Evolutionary conservation across 208 protist genomes (phyloP).

Genomic region (Trypanosoma boissoni): DNA sequence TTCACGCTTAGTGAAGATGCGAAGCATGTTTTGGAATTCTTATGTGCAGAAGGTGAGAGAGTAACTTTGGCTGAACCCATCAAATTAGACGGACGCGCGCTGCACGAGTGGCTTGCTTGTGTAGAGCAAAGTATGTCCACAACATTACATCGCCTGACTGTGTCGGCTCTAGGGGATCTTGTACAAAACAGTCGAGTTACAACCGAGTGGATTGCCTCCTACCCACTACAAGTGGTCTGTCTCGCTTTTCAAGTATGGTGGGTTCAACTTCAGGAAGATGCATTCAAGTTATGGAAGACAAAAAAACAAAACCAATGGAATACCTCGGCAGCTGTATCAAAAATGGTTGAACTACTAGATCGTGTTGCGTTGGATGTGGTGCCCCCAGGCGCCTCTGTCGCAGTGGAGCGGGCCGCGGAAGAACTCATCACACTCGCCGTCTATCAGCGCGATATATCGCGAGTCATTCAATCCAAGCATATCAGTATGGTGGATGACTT

Average conservation of each 20-base stretch:
- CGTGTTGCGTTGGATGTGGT: constrained; percentile 75
- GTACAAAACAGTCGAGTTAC: constrained; percentile 32
- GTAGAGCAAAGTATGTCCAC: constrained; percentile 90
- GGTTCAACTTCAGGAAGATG: constrained; percentile 84
- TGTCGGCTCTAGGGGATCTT: constrained; percentile 33
- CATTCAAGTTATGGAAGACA: constrained; percentile 25
- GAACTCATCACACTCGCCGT: constrained; percentile 98
- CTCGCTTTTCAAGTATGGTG: constrained; percentile 93
- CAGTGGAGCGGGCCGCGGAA: constrained; percentile 91
- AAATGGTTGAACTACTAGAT: constrained; percentile 84
- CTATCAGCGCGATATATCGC: constrained; percentile 96
- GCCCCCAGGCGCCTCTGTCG: constrained; percentile 19
- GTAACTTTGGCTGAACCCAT: constrained; percentile 84
- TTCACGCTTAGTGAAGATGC: constrained; percentile 59
- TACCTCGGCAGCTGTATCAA: constrained; percentile 7
- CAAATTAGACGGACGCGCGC: constrained; percentile 51
- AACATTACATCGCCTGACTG: constrained; percentile 77
- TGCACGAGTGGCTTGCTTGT: constrained; percentile 94
- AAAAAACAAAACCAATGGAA: constrained; percentile 2
- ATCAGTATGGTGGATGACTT: constrained; percentile 86
- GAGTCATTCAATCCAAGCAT: constrained; percentile 50
- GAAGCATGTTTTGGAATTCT: constrained; percentile 84
- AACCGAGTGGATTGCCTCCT: constrained; percentile 85
- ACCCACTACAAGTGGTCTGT: constrained; percentile 91
- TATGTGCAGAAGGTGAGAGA: constrained; percentile 91